Base-by-base conservation (phyloP, 2,329 filamentous ascomycete species). In the Pseudophaeomoniella oleicola region DNA sequence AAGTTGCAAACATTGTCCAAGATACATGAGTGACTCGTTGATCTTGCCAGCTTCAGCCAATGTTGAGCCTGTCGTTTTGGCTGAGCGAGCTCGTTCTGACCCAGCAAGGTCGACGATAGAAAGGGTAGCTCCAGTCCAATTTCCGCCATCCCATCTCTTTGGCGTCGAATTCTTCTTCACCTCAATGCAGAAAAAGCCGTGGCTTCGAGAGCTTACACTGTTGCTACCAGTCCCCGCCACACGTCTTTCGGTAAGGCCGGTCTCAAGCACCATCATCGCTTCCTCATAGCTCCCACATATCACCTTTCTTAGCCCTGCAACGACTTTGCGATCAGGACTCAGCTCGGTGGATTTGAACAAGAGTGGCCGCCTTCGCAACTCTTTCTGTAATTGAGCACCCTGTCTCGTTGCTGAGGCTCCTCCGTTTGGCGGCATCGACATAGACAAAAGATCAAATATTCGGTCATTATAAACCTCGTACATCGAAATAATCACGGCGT, bases 11-110 rank as follows among this genome's bases (percentile, higher is more conserved):
- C 90, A 98, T 53, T 96, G 90, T 0, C 90, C 90, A 1, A 98
- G 71, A 54, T 94, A 96, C 90, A 98, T 98, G 52, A 98, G 64
- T 52, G 84, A 93, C 58, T 94, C 87, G 52, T 98, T 98, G 55
- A 98, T 98, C 62, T 96, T 96, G 37, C 90, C 90, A 22, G 88
- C 90, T 62, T 98, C 90, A 0, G 82, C 88, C 11, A 98, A 71
- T 0, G 88, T 94, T 3, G 85, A 78, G 10, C 90, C 90, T 0
- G 86, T 82, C 0, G 90, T 96, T 66, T 94, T 94, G 16, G 90
- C 87, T 44, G 90, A 86, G 41, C 87, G 73, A 12, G 88, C 88
- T 41, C 90, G 77, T 59, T 98, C 90, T 42, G 90, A 96, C 11
- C 87, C 88, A 13, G 88, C 88, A 36, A 96, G 64, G 55, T 96